Evolutionary conservation across 805 yeast genomes (phyloP).

Genomic region (Zygosaccharomyces bailii): DNA sequence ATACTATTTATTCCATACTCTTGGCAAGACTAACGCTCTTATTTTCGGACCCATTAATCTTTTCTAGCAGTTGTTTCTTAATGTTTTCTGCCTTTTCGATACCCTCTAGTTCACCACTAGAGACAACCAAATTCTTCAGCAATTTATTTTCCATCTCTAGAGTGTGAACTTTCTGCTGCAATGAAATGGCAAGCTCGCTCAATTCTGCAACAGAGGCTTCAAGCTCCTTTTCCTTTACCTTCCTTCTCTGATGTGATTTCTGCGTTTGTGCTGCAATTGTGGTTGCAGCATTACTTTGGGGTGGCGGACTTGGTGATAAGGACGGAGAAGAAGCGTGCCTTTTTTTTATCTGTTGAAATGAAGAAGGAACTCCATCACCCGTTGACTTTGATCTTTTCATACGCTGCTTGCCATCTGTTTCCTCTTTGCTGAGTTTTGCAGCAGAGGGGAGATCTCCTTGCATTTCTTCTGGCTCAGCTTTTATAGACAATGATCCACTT

Average conservation of each 20-base stretch:
- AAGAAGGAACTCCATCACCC: not conserved
- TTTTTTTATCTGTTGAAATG: conserved; percentile 2
- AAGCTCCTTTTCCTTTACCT: conserved; percentile 87
- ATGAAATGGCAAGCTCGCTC: conserved; percentile 57
- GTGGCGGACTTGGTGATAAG: not conserved
- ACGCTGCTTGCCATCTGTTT: not conserved
- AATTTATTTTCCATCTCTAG: conserved; percentile 91
- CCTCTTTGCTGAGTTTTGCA: not conserved
- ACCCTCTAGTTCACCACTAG: conserved; percentile 60
- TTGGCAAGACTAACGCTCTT: not conserved
- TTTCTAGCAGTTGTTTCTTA: conserved; percentile 34
- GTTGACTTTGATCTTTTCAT: not conserved
- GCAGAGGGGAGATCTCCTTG: not conserved
- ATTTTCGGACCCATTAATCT: conserved; percentile 10
- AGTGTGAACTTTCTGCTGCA: conserved; percentile 75
- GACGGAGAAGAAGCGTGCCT: conserved; percentile 1
- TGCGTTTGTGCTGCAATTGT: conserved; percentile 1
- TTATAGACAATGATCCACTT: not conserved
- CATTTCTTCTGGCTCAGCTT: not conserved
- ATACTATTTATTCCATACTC: not conserved
- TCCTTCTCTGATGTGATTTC: conserved; percentile 55
- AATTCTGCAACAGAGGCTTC: conserved; percentile 72
- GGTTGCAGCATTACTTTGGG: not conserved
- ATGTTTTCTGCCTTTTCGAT: conserved; percentile 51
- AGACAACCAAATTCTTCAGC: conserved; percentile 76